Evolutionary conservation across 495 filamentous ascomycete species (phyloP), one percentile per base, ranked within the genome.

Genomic region (Aspergillus mulundensis): DNA sequence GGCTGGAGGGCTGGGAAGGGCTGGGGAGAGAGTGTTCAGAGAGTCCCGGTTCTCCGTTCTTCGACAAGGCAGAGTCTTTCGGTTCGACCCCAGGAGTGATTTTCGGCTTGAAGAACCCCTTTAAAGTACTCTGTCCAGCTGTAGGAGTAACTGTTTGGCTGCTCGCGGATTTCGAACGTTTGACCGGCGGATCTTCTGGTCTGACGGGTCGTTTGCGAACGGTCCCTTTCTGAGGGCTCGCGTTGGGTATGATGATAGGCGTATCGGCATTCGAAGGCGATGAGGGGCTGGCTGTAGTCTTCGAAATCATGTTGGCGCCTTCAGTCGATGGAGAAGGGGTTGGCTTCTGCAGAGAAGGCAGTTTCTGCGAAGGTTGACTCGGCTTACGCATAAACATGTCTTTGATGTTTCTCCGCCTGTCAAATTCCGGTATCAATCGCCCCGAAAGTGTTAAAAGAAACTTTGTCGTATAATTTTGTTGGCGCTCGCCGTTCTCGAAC

Each of bases 351-450:
- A 34, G 11, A 8, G 50, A 41, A 28, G 57, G 20, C 18, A 52
- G 5, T 5, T 57, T 67, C 19, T 55, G 56, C 10, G 47, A 50
- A 1, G 49, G 10, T 15, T 41, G 50, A 25, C 68, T 50, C 51
- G 78, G 81, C 65, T 83, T 90, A 34, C 74, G 79, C 19, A 73
- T 66, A 60, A 97, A 96, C 92, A 97, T 96, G 58, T 96, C 91
- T 55, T 87, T 91, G 63, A 97, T 96, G 63, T 75, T 96, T 57
- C 84, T 80, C 3, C 92, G 84, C 44, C 84, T 85, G 57, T 90
- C 83, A 58, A 96, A 97, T 64, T 97, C 92, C 0, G 91, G 88
- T 40, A 96, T 86, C 15, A 93, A 77, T 60, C 84, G 91, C 0
- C 86, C 91, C 7, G 91, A 96, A 0, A 82, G 70, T n/a, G 90